Evolutionary conservation across 2,329 filamentous ascomycete genomes (phyloP), one percentile per base, ranked within the genome.

Genomic region (Epicoccum nigrum): DNA sequence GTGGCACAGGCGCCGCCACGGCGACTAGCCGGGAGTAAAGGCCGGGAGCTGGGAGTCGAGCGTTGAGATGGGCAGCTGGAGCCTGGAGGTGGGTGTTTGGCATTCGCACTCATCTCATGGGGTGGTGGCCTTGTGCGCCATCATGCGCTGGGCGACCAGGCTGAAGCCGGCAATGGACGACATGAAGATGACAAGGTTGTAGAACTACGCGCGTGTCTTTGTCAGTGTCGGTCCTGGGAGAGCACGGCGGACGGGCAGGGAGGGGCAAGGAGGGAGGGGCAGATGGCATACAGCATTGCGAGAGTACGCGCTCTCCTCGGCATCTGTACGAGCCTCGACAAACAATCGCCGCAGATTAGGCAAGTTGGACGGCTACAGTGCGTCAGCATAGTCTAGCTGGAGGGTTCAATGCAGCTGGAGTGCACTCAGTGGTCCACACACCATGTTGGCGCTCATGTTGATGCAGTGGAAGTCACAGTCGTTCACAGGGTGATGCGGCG

Each of bases 271-370:
- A 4, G 11, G 8, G 9, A 28, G 4, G 5, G 21, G 31, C 17
- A n/a, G 41, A 2, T 43, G 50, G 48, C 89, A 69, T 78, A 97
- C 94, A 44, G 94, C 94, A 75, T 87, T 95, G 61, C 94, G 83
- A 12, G 94, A 97, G 62, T 97, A 94, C 54, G 92, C 89, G 72
- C 94, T 89, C 75, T 97, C 94, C 73, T 99, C 94, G 46, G 89
- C 87, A 69, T 97, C 93, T 3, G 90, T 92, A 51, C 94, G 84
- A 25, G 93, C 89, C 77, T 97, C 93, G 45, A 97, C 93, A 69
- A 99, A 97, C 54, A 99, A 86, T 12, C 94, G 89, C 42, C 94
- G 87, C n/a, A 99, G 83, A 70, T 99, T 97, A 28, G 94, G 94
- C 44, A 97, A 85, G 71, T 86, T 92, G 31, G 88, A 89, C 78